Evolutionary conservation across 163 green algal genomes (phyloP).

Genomic region (Coccomyxa subellipsoidea): DNA sequence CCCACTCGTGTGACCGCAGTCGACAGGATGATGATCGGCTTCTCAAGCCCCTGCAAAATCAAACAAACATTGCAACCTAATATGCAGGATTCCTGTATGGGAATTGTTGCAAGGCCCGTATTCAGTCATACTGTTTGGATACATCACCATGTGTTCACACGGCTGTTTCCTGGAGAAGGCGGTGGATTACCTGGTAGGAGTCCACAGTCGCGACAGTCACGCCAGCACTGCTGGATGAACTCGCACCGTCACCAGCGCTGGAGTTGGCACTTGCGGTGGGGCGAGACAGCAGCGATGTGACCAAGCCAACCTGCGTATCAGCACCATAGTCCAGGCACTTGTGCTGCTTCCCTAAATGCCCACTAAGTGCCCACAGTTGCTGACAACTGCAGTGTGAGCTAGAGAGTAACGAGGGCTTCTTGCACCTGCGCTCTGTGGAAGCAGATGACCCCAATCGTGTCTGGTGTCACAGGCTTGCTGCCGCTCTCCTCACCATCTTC

Average conservation of each 20-base stretch:
- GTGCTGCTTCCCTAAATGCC: too few species aligned
- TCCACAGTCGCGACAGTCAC: conserved; percentile 74
- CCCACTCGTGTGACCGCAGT: conserved; percentile 48
- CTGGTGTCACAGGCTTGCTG: background rate
- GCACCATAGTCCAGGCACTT: too few species aligned
- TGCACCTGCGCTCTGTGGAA: conserved; percentile 78
- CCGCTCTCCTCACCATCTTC: conserved; percentile 28
- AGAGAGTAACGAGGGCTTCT: background rate
- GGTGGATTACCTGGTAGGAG: conserved; percentile 73
- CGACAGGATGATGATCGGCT: conserved; percentile 74
- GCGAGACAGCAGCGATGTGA: background rate
- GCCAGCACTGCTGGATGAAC: background rate
- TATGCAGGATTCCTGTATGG: background rate
- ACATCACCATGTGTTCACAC: too few species aligned
- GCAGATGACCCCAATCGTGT: conserved; percentile 55
- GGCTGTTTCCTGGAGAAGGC: too few species aligned
- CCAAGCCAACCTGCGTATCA: background rate
- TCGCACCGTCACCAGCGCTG: too few species aligned
- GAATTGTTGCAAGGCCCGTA: background rate
- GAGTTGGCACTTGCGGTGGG: background rate
- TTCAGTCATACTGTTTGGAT: background rate
- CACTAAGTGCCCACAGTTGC: too few species aligned
- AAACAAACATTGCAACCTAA: background rate
- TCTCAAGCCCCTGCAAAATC: conserved; percentile 67
- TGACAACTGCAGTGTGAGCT: background rate